Evolutionary conservation across 23 red algal species (phyloP).

Genomic region (Gracilariopsis chorda): DNA sequence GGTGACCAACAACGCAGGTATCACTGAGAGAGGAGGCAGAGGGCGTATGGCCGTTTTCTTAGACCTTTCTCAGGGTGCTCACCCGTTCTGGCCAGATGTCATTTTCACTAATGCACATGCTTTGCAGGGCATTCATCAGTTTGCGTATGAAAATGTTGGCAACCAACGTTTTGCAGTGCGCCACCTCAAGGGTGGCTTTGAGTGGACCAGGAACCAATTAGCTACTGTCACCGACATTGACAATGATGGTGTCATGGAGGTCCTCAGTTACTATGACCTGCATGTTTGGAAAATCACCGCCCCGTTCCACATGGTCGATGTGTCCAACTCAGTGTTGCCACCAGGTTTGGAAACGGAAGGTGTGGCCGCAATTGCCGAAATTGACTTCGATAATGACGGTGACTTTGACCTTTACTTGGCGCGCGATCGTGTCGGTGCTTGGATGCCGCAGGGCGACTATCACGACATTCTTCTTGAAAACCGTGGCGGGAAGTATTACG

Average conservation of each 20-base stretch:
- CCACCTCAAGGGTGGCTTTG: neutral
- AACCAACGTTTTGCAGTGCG: neutral
- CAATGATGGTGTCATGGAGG: slow-evolving; percentile 35
- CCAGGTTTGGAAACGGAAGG: neutral
- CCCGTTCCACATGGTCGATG: neutral
- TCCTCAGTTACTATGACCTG: neutral
- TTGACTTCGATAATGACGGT: slow-evolving; percentile 64
- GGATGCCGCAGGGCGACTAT: neutral
- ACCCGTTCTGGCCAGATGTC: slow-evolving; percentile 10
- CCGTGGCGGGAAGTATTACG: neutral
- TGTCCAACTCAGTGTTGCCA: neutral
- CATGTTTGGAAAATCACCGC: neutral
- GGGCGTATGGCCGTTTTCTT: slow-evolving; percentile 23
- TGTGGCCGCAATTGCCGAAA: slow-evolving; percentile 20
- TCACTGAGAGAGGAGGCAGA: neutral
- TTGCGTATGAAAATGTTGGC: slow-evolving; percentile 36
- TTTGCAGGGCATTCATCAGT: neutral
- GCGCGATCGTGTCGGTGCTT: neutral
- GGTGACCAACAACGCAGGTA: neutral
- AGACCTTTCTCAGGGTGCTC: neutral
- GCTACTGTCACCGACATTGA: slow-evolving; percentile 22
- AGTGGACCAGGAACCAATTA: neutral
- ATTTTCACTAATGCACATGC: slow-evolving; percentile 28
- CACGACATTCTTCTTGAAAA: slow-evolving; percentile 29
- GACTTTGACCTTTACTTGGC: slow-evolving; percentile 52